Percentiles rank a stretch among this genome's conserved stretches.
phyloP scores from a whole-genome alignment of 805 yeast genomes.

The Starmerella etchellsii region DNA sequence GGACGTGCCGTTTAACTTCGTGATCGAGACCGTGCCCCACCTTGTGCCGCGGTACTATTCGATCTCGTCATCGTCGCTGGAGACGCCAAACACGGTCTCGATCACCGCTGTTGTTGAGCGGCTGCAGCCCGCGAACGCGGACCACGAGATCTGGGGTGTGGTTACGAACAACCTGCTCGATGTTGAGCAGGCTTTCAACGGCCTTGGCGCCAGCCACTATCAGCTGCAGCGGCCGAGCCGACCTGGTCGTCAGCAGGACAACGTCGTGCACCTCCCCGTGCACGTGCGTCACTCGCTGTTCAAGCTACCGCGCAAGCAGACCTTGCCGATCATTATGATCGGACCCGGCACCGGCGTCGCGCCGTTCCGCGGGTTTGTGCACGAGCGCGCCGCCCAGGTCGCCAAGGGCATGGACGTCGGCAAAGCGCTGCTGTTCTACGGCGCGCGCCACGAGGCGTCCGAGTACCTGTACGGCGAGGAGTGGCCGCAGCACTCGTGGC shows the following conservation, averaged over 20 bases:
- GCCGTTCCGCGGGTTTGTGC: constrained; percentile 88
- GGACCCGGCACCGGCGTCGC: constrained; percentile 99
- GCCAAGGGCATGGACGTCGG: constrained; percentile 49
- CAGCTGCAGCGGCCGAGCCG: constrained; percentile 75
- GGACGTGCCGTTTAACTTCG: constrained; percentile 66
- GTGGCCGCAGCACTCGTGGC: constrained; percentile 55
- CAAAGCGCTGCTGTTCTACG: constrained; percentile 65
- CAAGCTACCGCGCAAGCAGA: constrained; percentile 77
- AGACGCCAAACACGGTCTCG: constrained; percentile 62
- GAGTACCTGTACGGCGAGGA: constrained; percentile 82
- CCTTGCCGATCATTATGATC: constrained; percentile 74
- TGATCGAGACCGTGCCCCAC: constrained; percentile 67
- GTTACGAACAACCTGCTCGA: constrained; percentile 77
- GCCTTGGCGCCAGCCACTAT: constrained; percentile 38
- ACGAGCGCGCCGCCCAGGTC: constrained; percentile 61
- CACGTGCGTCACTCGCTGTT: constrained; percentile 92
- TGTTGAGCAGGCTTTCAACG: constrained; percentile 48
- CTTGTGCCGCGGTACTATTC: constrained; percentile 93
- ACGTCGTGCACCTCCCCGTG: constrained; percentile 51
- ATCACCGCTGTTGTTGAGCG: constrained; percentile 89
- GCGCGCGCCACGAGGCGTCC: constrained; percentile 66
- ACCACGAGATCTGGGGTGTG: constrained; percentile 59
- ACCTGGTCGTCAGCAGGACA: not conserved
- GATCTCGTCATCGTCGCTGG: constrained; percentile 75
- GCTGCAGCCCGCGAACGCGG: constrained; percentile 24